Evolutionary conservation across 352 stramenopile genomes (phyloP).

Genomic region (Thraustochytrium striatum): DNA sequence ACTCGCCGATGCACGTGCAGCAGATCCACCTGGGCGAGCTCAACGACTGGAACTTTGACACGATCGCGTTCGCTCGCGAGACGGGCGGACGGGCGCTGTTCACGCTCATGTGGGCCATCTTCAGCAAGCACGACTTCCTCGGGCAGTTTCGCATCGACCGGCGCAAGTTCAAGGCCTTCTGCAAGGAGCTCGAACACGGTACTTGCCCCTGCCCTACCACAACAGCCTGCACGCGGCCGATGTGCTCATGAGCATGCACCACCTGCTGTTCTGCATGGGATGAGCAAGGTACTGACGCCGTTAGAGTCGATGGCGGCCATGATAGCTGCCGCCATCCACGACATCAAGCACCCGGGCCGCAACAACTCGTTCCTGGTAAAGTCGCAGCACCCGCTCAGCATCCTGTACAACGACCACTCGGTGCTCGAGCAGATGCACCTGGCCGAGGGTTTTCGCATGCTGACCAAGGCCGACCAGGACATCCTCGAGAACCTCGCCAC

Average conservation of each 20-base stretch:
- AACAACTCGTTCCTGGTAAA: slow-evolving; percentile 83
- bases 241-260: slow-evolving; percentile 78
- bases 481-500: slow-evolving; percentile 8
- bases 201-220: slow-evolving; percentile 65
- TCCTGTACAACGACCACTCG: slow-evolving; percentile 85
- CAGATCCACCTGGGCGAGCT: slow-evolving; percentile 18
- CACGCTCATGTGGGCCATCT: slow-evolving; percentile 25
- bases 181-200: slow-evolving; percentile 9
- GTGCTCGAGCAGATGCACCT: slow-evolving; percentile 73
- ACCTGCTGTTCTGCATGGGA: slow-evolving; percentile 66
- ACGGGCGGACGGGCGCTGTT: slow-evolving; percentile 5
- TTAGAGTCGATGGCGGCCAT: slow-evolving; percentile 58
- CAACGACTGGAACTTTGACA: slow-evolving; percentile 37
- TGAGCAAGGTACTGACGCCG: not conserved
- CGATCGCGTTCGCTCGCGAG: not conserved
- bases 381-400: slow-evolving; percentile 69
- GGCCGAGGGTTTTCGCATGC: slow-evolving; percentile 50
- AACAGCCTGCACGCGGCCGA: slow-evolving; percentile 79
- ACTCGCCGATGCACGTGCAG: not conserved
- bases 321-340: slow-evolving; percentile 75
- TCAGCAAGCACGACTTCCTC: slow-evolving; percentile 36
- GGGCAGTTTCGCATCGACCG: slow-evolving; percentile 13
- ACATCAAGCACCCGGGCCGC: slow-evolving; percentile 80
- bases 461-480: slow-evolving; percentile 35
- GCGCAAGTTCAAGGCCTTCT: slow-evolving; percentile 29